Evolutionary conservation across 1,284 basidiomycete genomes (phyloP), one percentile per base, ranked within the genome.

Genomic region (Wallemia ichthyophaga): DNA sequence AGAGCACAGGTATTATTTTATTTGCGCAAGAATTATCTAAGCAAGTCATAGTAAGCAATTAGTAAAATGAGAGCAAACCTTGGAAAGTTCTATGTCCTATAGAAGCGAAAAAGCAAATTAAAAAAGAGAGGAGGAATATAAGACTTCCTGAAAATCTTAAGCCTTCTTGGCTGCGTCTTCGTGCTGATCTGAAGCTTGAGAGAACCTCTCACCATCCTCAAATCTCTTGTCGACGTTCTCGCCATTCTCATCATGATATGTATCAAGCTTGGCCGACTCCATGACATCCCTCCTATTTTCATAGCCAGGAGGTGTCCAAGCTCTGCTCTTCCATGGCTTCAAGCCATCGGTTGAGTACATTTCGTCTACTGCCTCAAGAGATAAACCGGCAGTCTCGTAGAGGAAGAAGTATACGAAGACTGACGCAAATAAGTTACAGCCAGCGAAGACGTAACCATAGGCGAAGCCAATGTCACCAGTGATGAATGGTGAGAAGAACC

Each of bases 361-460:
- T n/a, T 54, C 48, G 48, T 84, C 79, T 57, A 85, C 80, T 61
- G 71, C 73, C 69, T 85, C 83, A 27, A 85, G 73, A 11, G 78
- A 76, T 58, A 85, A 72, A 63, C 79, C 75, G 5, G 77, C 75
- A 15, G 78, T 78, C 66, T 85, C 83, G 71, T 84, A 85, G 1
- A 85, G 73, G 76, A 83, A 84, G 66, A 83, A 73, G 68, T 73
- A 83, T 2, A 83, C 82, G 62, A 84, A 71, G 57, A 78, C 64
- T 5, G 78, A 78, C 58, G 77, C 80, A 11, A 73, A 65, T 1
- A 81, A 68, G 65, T 81, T 81, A 66, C 78, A 74, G 21, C 71
- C 72, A 61, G 64, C 65, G 48, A 54, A 54, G 48, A 54, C 48
- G 19, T 54, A 54, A 1, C 83, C 82, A 66, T 82, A 85, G 28